Evolutionary conservation across 768 basidiomycete genomes (phyloP).

Genomic region (Astraeus odoratus): DNA sequence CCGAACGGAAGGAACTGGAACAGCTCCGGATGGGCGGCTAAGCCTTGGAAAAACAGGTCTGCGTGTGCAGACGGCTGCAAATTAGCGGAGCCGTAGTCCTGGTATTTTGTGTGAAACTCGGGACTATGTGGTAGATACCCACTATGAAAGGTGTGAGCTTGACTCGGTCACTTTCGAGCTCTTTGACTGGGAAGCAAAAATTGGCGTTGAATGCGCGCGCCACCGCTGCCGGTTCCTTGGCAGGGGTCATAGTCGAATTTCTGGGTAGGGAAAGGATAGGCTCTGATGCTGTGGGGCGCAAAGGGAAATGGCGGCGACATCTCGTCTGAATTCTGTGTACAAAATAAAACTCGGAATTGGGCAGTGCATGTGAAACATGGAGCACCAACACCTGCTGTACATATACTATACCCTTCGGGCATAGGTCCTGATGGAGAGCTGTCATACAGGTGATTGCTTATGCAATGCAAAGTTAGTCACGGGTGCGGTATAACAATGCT

Average conservation of each 20-base stretch:
- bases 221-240: not conserved
- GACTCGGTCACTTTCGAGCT: conserved; percentile 43
- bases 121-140: conserved; percentile 7
- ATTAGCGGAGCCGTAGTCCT: not conserved
- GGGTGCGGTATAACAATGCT: too few species aligned
- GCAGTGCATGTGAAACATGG: too few species aligned
- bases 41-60: conserved; percentile 30
- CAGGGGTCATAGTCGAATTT: not conserved
- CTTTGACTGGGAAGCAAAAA: conserved; percentile 44
- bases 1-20: conserved; percentile 46
- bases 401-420: too few species aligned
- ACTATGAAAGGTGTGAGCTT: conserved; percentile 46
- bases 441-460: too few species aligned
- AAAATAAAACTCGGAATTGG: too few species aligned
- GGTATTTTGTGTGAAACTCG: not conserved
- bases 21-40: conserved; percentile 31
- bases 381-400: too few species aligned
- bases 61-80: conserved; percentile 41
- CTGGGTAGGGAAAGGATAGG: not conserved
- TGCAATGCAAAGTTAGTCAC: too few species aligned
- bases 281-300: too few species aligned
- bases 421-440: too few species aligned
- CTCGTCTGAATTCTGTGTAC: too few species aligned
- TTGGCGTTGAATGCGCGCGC: conserved; percentile 32
- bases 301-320: too few species aligned